phyloP scores from a whole-genome alignment of 2,329 filamentous ascomycete genomes.

The Trichoderma pleuroti region DNA sequence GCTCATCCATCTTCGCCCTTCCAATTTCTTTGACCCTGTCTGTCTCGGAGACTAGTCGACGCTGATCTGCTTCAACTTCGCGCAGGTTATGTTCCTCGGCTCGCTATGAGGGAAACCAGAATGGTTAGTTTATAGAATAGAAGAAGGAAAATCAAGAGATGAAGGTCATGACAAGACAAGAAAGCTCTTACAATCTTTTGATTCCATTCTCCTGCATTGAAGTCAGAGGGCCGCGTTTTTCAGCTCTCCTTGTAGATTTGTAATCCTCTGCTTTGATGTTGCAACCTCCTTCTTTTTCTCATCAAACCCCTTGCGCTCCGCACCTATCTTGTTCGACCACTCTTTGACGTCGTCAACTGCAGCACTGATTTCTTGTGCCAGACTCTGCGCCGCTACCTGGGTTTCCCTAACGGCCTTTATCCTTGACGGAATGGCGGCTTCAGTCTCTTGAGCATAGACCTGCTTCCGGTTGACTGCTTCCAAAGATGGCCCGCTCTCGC shows the following conservation, averaged over 20 bases:
- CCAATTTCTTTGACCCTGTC: conserved; percentile 42
- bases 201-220: conserved; percentile 69
- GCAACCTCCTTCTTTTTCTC: conserved; percentile 51
- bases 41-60: conserved; percentile 38
- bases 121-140: neutral
- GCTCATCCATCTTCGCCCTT: conserved; percentile 37
- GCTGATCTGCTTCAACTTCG: conserved; percentile 46
- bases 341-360: conserved; percentile 41
- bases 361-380: conserved; percentile 38
- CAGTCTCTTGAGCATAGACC: conserved; percentile 58
- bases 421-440: conserved; percentile 53
- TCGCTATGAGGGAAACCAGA: conserved; percentile 43
- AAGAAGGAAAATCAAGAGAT: conserved; percentile 19
- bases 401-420: conserved; percentile 51
- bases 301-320: conserved; percentile 48
- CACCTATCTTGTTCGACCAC: conserved; percentile 43
- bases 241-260: conserved; percentile 58
- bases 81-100: conserved; percentile 56
- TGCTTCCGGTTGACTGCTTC: conserved; percentile 67
- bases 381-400: conserved; percentile 49
- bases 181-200: conserved; percentile 59
- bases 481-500: conserved; percentile 61
- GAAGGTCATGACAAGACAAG: neutral
- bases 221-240: conserved; percentile 61
- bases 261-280: conserved; percentile 55